Evolutionary conservation across 768 basidiomycete genomes (phyloP).

Genomic region (Leccinum incarnatum): DNA sequence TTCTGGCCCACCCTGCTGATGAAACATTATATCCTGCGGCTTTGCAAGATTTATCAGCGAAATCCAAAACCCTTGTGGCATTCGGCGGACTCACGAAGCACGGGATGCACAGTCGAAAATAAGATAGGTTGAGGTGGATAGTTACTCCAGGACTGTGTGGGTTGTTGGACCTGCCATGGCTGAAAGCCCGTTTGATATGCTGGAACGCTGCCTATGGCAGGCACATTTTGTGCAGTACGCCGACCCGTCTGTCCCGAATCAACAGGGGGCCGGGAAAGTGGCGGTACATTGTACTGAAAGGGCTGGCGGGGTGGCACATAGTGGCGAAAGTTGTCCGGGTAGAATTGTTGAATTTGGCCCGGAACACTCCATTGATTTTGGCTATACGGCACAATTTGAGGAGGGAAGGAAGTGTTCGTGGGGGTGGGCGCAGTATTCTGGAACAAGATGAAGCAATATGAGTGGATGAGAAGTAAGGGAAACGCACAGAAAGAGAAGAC

Average conservation of each 20-base stretch:
- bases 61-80: neutral
- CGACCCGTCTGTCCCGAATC: constrained; percentile 9
- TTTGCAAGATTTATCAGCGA: neutral
- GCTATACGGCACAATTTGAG: constrained; percentile 12
- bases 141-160: constrained; percentile 8
- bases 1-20: neutral
- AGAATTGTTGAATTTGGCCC: neutral
- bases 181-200: constrained; percentile 5
- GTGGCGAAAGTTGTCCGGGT: neutral
- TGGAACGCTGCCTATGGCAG: constrained; percentile 1
- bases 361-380: constrained; percentile 1
- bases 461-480: neutral
- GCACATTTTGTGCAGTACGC: constrained; percentile 12
- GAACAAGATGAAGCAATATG: constrained; percentile 3
- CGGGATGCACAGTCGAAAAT: neutral
- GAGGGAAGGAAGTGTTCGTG: neutral
- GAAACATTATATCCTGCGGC: constrained; percentile 3
- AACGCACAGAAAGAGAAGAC: constrained; percentile 15
- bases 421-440: constrained; percentile 10
- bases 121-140: constrained; percentile 5
- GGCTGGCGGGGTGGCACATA: constrained; percentile 3
- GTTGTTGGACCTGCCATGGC: constrained; percentile 7
- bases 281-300: neutral
- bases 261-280: constrained; percentile 2
- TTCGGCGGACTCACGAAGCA: constrained; percentile 10